Percentiles rank a stretch among this genome's conserved stretches.
Evolutionary conservation across 1,284 basidiomycete species (phyloP).

Genomic region (Pulveroboletus ridleyi): DNA sequence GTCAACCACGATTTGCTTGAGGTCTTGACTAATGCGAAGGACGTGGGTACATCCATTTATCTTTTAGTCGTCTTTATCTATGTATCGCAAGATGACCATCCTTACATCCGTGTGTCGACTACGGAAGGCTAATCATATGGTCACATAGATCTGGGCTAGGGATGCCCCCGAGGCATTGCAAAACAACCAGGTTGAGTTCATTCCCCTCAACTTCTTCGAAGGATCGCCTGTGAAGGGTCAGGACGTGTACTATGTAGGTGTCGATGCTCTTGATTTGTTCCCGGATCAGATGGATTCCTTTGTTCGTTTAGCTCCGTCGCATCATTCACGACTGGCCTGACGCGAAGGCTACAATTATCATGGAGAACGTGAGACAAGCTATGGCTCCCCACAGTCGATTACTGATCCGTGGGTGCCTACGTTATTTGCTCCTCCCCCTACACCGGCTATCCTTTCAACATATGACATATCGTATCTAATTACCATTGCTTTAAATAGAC

Average conservation of each 20-base stretch:
- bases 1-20: conserved; percentile 52
- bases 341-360: conserved; percentile 24
- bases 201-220: no score
- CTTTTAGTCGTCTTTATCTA: neutral
- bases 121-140: conserved; percentile 8
- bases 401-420: no score
- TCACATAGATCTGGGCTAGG: conserved; percentile 41
- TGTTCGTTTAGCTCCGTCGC: conserved; percentile 29
- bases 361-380: conserved; percentile 27
- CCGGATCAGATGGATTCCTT: neutral
- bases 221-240: no score
- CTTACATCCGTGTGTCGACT: neutral
- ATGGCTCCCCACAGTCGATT: conserved; percentile 5
- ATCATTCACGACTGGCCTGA: conserved; percentile 25
- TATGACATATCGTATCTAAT: no score
- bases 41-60: conserved; percentile 20
- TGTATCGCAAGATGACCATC: neutral
- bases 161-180: conserved; percentile 37
- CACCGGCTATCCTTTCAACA: no score
- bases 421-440: no score
- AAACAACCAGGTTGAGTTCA: no score
- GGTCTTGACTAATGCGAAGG: conserved; percentile 42
- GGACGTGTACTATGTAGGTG: no score
- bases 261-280: neutral
- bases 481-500: no score